Evolutionary conservation across 306 rosid species (phyloP), one percentile per base, ranked within the genome.

Genomic region (Adenanthera pavonina): DNA sequence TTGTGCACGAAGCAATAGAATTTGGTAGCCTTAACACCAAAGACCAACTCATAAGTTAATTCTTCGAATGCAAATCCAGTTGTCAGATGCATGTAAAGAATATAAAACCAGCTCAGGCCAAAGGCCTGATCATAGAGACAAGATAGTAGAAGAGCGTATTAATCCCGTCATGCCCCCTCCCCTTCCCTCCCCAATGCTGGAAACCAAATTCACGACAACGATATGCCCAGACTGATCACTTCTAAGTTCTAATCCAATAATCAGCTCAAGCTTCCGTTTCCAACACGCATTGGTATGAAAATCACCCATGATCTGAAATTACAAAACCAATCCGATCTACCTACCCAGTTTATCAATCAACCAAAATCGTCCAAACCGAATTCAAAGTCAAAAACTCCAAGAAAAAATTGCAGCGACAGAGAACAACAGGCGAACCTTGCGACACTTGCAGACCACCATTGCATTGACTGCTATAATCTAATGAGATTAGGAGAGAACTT

Each of bases 371-470:
- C 38, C 48, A 34, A 84, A 54, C 30, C 36, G 69, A 76, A 74
- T 72, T 15, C 71, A 76, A 35, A 56, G 68, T 2, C 30, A 33
- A 43, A 33, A 25, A 75, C 2, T 38, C 56, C 56, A 61, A 33
- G 14, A 5, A 43, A 34, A 72, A 74, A 66, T 43, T 59, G 10
- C 1, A 17, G 20, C 41, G 64, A 48, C 17, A 43, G 75, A 76
- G 79, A 73, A 73, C 43, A 44, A 16, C 10, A 51, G 43, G 6
- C 82, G 71, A 69, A 95, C 99, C 97, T 95, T 95, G 85, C 97
- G 97, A 90, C 99, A 95, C 91, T 93, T 95, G 94, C 99, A 95
- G 93, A 95, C 99, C 90, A 95, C 99, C 99, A 95, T 95, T 88
- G 93, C 93, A 92, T 83, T 86, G 81, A 86, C 83, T 70, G 86